A percentile compares a stretch with the other conserved stretches of the same genome.
Conservation (phyloP, 805 yeast genomes). For the Wickerhamomyces alni region DNA sequence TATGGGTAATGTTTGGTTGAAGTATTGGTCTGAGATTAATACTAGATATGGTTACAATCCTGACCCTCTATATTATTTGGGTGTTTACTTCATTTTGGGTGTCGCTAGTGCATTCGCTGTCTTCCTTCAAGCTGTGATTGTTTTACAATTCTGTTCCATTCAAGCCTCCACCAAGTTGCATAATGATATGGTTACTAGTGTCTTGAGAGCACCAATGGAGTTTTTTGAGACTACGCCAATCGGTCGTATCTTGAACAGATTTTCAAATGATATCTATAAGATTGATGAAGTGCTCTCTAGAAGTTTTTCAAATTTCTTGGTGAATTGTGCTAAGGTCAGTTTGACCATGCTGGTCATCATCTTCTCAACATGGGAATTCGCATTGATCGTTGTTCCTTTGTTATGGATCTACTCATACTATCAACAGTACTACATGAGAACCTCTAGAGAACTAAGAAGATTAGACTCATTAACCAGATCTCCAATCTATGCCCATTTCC, state of each 20-base stretch:
- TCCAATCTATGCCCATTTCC: constrained; percentile 80
- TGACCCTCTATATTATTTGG: constrained; percentile 60
- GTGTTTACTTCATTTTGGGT: constrained; percentile 73
- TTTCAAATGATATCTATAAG: constrained; percentile 85
- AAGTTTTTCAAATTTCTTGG: constrained; percentile 64
- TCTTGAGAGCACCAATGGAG: constrained; percentile 88
- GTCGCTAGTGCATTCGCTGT: constrained; percentile 54
- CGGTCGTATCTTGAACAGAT: constrained; percentile 86
- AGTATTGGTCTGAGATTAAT: constrained; percentile 95
- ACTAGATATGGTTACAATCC: constrained; percentile 67
- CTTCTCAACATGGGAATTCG: constrained; percentile 82
- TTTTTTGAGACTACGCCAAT: constrained; percentile 95
- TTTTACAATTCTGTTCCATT: constrained; percentile 80
- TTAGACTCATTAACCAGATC: constrained; percentile 75
- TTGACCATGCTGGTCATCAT: constrained; percentile 79
- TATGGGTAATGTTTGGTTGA: constrained; percentile 82
- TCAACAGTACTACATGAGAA: constrained; percentile 69
- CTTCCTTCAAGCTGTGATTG: constrained; percentile 58
- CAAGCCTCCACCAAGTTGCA: constrained; percentile 76
- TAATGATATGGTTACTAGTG: constrained; percentile 63
- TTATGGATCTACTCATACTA: constrained; percentile 58
- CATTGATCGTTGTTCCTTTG: constrained; percentile 67
- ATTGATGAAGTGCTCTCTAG: constrained; percentile 76
- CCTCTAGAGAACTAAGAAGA: constrained; percentile 80
- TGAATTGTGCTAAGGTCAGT: constrained; percentile 52